phyloP scores from a whole-genome alignment of 1,284 basidiomycete species.

The Cerrena zonata region DNA sequence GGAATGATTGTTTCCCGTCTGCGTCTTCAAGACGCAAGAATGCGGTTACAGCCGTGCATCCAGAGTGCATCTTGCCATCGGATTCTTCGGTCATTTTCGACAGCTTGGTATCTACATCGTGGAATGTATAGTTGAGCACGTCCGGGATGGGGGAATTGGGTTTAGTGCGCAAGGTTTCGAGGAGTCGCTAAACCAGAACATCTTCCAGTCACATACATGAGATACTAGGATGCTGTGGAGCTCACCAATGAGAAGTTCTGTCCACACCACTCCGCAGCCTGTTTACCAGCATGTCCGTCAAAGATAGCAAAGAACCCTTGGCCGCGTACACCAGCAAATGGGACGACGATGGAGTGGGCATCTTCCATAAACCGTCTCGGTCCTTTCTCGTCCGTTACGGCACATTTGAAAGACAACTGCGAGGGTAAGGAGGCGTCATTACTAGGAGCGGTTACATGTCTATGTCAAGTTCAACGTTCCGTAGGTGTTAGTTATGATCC shows the following conservation, averaged over 20 bases:
- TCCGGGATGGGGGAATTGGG: slow-evolving; percentile 63
- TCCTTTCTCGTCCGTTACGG: slow-evolving; percentile 88
- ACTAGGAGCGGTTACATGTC: slow-evolving; percentile 2
- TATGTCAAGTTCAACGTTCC: background rate
- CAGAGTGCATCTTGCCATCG: slow-evolving; percentile 88
- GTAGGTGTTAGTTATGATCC: too few relatives aligned
- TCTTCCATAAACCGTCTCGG: slow-evolving; percentile 95
- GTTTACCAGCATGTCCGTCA: slow-evolving; percentile 97
- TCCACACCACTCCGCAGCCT: slow-evolving; percentile 98
- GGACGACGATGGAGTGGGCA: slow-evolving; percentile 91
- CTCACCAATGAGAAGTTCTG: slow-evolving; percentile 88
- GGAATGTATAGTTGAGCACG: slow-evolving; percentile 88
- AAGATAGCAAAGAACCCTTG: slow-evolving; percentile 98
- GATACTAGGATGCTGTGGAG: slow-evolving; percentile 12
- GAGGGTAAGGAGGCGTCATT: slow-evolving; percentile 27
- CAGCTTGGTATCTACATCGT: slow-evolving; percentile 80
- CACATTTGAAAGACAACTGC: slow-evolving; percentile 69
- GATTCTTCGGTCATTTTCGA: slow-evolving; percentile 78
- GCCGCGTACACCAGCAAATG: slow-evolving; percentile 84
- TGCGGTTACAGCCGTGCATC: slow-evolving; percentile 96
- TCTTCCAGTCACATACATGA: background rate
- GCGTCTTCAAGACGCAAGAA: slow-evolving; percentile 91
- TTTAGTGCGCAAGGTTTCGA: slow-evolving; percentile 19
- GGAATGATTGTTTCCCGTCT: slow-evolving; percentile 62
- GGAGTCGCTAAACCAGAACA: slow-evolving; percentile 21